These are phyloP conservation scores for Apiospora phragmitis DNA, from an alignment of 2,329 filamentous ascomycete genomes.

Conservation along the genomic window DNA sequence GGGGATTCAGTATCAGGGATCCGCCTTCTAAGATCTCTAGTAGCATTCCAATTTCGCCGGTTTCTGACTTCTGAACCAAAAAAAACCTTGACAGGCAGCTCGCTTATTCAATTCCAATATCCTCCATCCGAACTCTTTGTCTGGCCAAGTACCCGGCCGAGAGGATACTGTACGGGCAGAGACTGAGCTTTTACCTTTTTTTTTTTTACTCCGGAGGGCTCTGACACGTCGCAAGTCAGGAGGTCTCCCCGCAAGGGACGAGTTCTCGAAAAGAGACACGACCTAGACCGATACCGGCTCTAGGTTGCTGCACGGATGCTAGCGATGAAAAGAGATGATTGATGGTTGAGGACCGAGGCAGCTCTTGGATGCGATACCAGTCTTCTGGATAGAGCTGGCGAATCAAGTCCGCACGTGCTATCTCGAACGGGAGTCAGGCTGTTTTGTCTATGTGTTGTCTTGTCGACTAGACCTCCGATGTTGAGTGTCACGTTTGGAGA, in stretches of 20 bases:
- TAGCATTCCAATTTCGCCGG: background rate
- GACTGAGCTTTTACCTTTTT: background rate
- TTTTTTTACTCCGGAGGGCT: background rate
- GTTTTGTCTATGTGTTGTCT: background rate
- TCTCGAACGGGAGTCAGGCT: too few species aligned
- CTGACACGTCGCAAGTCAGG: background rate
- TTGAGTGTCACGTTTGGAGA: too few species aligned
- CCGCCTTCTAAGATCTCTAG: background rate
- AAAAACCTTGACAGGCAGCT: too few species aligned
- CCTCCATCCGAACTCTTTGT: background rate
- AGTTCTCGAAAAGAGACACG: background rate
- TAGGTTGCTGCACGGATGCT: background rate
- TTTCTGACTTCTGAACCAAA: too few species aligned
- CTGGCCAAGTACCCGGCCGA: background rate
- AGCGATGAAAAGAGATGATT: background rate
- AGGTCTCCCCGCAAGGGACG: background rate
- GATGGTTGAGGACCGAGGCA: background rate
- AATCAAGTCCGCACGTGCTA: too few species aligned
- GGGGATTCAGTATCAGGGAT: background rate
- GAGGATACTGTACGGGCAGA: too few species aligned
- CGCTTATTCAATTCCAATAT: background rate
- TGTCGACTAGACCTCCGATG: too few species aligned
- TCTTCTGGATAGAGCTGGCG: background rate
- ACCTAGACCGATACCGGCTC: background rate
- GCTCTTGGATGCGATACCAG: background rate